Conservation (phyloP, 2,329 filamentous ascomycete genomes). For the Lojkania enalia region DNA sequence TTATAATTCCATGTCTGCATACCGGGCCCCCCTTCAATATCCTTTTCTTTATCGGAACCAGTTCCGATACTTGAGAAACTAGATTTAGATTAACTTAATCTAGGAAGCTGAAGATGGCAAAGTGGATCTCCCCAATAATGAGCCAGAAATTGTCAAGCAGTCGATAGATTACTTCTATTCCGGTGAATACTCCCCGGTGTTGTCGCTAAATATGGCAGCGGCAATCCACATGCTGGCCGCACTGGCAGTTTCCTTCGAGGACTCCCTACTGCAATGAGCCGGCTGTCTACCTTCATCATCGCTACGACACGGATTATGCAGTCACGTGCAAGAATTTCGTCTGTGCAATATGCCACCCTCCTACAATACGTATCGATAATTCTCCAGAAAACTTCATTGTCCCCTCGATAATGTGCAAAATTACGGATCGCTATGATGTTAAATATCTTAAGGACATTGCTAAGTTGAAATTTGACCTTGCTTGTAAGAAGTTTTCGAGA, state of each 20-base stretch:
- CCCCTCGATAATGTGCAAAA: constrained; percentile 19
- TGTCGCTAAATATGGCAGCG: too few species aligned
- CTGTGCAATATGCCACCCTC: too few species aligned
- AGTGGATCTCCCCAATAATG: constrained; percentile 12
- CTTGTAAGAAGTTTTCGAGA: constrained; percentile 18
- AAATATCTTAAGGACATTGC: constrained; percentile 9
- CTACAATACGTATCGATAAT: background rate
- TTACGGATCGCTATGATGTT: constrained; percentile 20
- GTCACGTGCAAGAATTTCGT: too few species aligned
- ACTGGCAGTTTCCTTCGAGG: too few species aligned
- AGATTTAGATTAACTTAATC: background rate
- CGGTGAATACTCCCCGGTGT: constrained; percentile 16
- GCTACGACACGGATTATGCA: too few species aligned
- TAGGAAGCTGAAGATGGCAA: constrained; percentile 11
- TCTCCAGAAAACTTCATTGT: background rate
- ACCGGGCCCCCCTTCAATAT: too few species aligned
- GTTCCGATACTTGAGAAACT: too few species aligned
- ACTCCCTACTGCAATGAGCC: too few species aligned
- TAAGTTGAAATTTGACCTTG: constrained; percentile 9
- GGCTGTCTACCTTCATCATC: too few species aligned
- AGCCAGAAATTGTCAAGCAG: constrained; percentile 12
- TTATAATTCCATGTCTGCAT: too few species aligned
- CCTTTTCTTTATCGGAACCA: too few species aligned
- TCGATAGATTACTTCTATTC: constrained; percentile 17
- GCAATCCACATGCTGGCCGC: too few species aligned